Conservation (phyloP, 2,329 filamentous ascomycete species). For the Sphaerostilbella broomeana region DNA sequence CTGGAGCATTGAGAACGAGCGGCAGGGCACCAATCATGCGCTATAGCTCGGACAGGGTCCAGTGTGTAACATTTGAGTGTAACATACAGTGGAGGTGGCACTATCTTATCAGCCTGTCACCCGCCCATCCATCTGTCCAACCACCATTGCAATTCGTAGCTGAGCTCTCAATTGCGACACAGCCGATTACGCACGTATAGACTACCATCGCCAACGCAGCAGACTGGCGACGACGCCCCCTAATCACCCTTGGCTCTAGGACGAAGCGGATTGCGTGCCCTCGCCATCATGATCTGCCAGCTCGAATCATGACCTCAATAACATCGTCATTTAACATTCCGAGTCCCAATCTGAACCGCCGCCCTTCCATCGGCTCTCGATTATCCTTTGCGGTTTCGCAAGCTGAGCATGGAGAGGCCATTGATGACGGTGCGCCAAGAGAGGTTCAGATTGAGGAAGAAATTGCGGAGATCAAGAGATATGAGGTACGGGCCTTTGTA, state of each 20-base stretch:
- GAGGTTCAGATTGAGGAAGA: conserved; percentile 81
- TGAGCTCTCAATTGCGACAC: not conserved
- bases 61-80: too few relatives aligned
- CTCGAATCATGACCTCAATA: conserved; percentile 42
- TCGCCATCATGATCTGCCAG: conserved; percentile 35
- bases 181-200: not conserved
- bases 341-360: conserved; percentile 34
- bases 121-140: too few relatives aligned
- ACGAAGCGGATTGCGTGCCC: too few relatives aligned
- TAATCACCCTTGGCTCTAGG: too few relatives aligned
- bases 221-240: too few relatives aligned
- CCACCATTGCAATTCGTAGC: too few relatives aligned
- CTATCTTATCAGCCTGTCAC: too few relatives aligned
- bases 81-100: too few relatives aligned
- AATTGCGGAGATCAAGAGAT: conserved; percentile 95
- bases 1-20: too few relatives aligned
- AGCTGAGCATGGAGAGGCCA: conserved; percentile 55
- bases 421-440: conserved; percentile 42
- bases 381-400: conserved; percentile 62
- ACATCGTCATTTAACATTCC: conserved; percentile 43
- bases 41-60: too few relatives aligned
- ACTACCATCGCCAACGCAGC: not conserved
- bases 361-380: conserved; percentile 56
- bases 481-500: conserved; percentile 54
- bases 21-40: too few relatives aligned